These are phyloP conservation scores for Umbelopsis sp. DNA, from an alignment of 371 early-diverging fungal species.

Conservation along the genomic window DNA sequence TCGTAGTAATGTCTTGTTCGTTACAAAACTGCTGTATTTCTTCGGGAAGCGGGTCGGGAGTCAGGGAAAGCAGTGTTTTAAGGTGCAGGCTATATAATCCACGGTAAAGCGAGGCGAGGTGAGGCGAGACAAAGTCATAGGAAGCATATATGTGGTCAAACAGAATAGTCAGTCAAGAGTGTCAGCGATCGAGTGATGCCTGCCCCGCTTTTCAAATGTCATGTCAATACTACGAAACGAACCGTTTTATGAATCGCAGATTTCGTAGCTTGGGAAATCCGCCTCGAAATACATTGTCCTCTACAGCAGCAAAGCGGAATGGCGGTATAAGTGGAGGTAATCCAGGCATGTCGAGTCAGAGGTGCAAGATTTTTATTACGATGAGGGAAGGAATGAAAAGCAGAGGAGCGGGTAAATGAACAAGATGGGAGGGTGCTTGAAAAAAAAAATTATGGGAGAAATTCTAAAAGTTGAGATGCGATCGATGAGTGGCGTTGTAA, in stretches of 20 bases:
- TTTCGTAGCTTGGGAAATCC: slow-evolving; percentile 88
- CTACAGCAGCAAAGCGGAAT: slow-evolving; percentile 83
- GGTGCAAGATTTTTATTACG: not conserved
- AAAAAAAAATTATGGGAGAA: not conserved
- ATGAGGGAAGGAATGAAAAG: too few relatives aligned
- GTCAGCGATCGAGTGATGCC: too few relatives aligned
- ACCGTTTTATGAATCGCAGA: slow-evolving; percentile 79
- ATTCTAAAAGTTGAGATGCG: slow-evolving; percentile 52
- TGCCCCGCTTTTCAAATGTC: not conserved
- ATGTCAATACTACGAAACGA: not conserved
- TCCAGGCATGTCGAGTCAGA: not conserved
- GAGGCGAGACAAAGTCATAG: not conserved
- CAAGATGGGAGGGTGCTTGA: not conserved
- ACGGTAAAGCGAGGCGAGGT: not conserved
- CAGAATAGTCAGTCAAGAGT: too few relatives aligned
- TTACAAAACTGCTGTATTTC: slow-evolving; percentile 69
- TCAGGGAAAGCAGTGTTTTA: slow-evolving; percentile 84
- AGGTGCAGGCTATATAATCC: slow-evolving; percentile 62
- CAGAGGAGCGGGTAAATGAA: not conserved
- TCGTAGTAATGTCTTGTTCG: slow-evolving; percentile 64
- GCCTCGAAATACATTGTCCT: slow-evolving; percentile 82
- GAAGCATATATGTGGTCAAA: not conserved
- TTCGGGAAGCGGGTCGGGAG: slow-evolving; percentile 74
- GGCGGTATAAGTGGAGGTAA: slow-evolving; percentile 78
- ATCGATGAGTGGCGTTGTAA: slow-evolving; percentile 63